Percentiles rank a stretch among this genome's conserved stretches.
Evolutionary conservation across 257 asterid species (phyloP).

Genomic region (Henckelia pumila): DNA sequence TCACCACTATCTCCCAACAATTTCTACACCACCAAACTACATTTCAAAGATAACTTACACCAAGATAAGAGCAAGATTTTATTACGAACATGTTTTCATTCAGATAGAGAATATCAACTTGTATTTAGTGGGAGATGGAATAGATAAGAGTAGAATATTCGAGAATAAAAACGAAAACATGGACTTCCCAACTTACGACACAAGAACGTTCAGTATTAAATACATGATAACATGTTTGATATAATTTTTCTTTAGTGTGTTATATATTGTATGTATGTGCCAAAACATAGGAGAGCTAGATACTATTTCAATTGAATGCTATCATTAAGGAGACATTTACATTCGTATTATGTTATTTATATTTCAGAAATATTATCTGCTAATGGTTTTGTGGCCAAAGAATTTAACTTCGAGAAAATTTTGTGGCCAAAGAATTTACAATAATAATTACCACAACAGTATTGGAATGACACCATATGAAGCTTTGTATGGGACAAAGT

Average conservation of each 20-base stretch:
- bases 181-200: background rate
- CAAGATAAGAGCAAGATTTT: background rate
- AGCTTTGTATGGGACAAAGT: too few species aligned
- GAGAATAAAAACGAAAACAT: background rate
- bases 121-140: conserved; percentile 19
- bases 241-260: background rate
- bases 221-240: background rate
- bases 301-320: background rate
- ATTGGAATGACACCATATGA: too few species aligned
- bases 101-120: background rate
- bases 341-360: too few species aligned
- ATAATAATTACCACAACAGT: too few species aligned
- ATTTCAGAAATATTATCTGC: background rate
- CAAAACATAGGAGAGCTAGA: background rate
- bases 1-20: background rate
- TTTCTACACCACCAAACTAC: background rate
- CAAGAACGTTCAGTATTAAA: conserved; percentile 17
- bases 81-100: background rate
- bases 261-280: too few species aligned
- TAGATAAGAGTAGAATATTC: background rate
- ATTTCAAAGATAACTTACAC: background rate
- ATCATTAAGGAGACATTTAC: too few species aligned
- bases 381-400: background rate
- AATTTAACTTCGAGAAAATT: background rate
- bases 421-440: too few species aligned